These are phyloP conservation scores for Pseudogymnoascus sp. DNA, from an alignment of 2,329 filamentous ascomycete species.

Conservation along the genomic window DNA sequence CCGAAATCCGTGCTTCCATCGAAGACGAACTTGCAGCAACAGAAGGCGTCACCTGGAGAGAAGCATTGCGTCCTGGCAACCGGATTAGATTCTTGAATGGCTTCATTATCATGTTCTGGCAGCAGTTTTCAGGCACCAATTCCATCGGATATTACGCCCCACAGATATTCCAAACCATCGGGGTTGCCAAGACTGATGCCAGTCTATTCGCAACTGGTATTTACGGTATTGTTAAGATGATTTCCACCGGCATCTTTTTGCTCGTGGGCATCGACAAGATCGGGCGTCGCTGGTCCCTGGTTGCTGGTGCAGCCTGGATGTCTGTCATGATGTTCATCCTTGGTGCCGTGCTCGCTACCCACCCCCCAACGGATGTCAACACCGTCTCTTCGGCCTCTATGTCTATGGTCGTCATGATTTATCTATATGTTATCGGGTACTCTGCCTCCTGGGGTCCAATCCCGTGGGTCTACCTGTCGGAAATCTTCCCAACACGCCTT, in stretches of 20 bases:
- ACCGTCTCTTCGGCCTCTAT: conserved; percentile 37
- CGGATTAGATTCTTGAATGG: conserved; percentile 33
- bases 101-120: conserved; percentile 41
- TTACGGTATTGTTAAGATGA: conserved; percentile 63
- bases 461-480: conserved; percentile 43
- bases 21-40: conserved; percentile 65
- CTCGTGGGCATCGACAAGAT: conserved; percentile 36
- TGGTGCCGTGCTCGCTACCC: conserved; percentile 37
- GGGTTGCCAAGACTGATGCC: conserved; percentile 46
- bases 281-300: conserved; percentile 40
- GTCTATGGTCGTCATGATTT: conserved; percentile 21
- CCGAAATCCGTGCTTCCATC: conserved; percentile 55
- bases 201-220: conserved; percentile 64
- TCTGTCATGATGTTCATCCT: conserved; percentile 45
- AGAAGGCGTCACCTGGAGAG: conserved; percentile 41
- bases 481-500: conserved; percentile 43
- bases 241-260: conserved; percentile 50
- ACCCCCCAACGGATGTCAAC: conserved; percentile 27
- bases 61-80: conserved; percentile 39
- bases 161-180: conserved; percentile 58
- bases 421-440: conserved; percentile 32
- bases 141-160: conserved; percentile 22
- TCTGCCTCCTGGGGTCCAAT: conserved; percentile 46
- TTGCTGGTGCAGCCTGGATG: conserved; percentile 42
- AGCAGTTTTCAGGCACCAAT: conserved; percentile 25